phyloP scores from a whole-genome alignment of 345 rosid species.

The Syzygium aromaticum region DNA sequence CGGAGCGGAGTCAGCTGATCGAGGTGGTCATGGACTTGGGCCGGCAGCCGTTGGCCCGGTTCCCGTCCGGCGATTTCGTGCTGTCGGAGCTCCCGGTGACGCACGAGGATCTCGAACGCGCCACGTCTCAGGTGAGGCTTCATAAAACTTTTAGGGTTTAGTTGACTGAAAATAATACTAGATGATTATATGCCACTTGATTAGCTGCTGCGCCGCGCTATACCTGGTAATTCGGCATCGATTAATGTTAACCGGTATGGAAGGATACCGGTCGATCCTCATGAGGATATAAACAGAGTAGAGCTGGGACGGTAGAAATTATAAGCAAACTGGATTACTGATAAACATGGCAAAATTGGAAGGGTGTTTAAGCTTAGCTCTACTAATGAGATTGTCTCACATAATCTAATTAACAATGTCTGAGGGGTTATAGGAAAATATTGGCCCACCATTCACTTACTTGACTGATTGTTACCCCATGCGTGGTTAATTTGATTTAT shows the following conservation, averaged over 20 bases:
- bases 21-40: constrained; percentile 93
- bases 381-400: not conserved
- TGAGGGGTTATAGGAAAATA: not conserved
- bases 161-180: not conserved
- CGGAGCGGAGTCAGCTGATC: constrained; percentile 45
- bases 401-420: not conserved
- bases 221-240: not conserved
- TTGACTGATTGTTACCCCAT: not conserved
- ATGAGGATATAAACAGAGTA: constrained; percentile 6
- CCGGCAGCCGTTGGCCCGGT: constrained; percentile 75
- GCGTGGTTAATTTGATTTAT: not conserved
- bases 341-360: not conserved
- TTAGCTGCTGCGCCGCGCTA: not conserved
- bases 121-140: constrained; percentile 56
- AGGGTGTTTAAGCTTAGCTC: not conserved
- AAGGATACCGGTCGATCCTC: not conserved
- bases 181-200: not conserved
- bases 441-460: not conserved
- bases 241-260: not conserved
- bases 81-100: constrained; percentile 56
- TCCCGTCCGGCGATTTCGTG: constrained; percentile 81
- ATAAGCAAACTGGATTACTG: not conserved
- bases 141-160: not conserved
- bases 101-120: constrained; percentile 44
- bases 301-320: not conserved